Evolutionary conservation across 495 filamentous ascomycete genomes (phyloP).

Genomic region (Aspergillus baeticus): DNA sequence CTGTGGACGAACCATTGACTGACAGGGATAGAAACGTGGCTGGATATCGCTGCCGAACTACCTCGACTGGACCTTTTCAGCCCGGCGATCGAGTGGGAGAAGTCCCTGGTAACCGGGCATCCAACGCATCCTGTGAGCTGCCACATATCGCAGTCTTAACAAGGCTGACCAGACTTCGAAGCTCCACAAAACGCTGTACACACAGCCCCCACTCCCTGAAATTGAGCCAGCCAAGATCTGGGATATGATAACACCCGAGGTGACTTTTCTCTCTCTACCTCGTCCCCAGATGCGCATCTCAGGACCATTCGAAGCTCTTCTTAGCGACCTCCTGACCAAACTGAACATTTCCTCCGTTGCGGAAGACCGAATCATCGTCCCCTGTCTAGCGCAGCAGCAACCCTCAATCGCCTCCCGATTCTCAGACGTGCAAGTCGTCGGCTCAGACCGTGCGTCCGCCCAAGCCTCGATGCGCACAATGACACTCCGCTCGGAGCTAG

Average conservation of each 20-base stretch:
- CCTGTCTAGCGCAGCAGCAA: conserved; percentile 20
- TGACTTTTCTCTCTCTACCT: conserved; percentile 20
- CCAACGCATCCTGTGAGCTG: conserved; percentile 22
- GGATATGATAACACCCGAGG: conserved; percentile 10
- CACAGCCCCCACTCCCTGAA: conserved; percentile 16
- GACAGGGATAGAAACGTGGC: conserved; percentile 4
- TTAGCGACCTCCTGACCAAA: background rate
- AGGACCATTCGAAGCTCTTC: background rate
- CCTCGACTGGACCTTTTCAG: background rate
- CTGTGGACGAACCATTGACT: background rate
- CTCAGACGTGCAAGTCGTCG: conserved; percentile 13
- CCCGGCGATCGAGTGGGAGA: conserved; percentile 16
- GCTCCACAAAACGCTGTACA: conserved; percentile 18
- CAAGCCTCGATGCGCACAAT: conserved; percentile 24
- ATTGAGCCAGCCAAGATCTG: conserved; percentile 15
- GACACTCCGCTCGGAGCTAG: conserved; percentile 13
- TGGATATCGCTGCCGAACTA: background rate
- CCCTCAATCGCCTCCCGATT: conserved; percentile 16
- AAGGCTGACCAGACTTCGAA: conserved; percentile 1
- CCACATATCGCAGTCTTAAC: background rate
- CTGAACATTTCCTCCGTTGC: conserved; percentile 8
- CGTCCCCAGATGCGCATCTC: background rate
- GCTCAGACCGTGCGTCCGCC: conserved; percentile 16
- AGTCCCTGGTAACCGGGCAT: conserved; percentile 22
- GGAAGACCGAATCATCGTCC: conserved; percentile 15